Base-by-base conservation (phyloP, 257 asterid genomes). In the Solanum okadae region DNA sequence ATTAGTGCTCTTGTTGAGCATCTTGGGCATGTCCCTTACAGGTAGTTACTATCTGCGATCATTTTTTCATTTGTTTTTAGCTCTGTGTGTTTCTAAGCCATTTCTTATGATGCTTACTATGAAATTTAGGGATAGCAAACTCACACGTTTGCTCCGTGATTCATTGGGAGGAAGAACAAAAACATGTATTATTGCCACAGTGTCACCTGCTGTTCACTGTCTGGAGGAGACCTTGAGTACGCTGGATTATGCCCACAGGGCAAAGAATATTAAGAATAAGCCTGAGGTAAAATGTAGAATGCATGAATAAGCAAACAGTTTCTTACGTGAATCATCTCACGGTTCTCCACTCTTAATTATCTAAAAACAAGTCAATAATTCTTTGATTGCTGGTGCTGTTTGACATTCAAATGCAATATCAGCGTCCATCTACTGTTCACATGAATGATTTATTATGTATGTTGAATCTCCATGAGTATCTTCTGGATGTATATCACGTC, bases 191-290 rank as follows among this genome's bases (percentile, higher is more conserved):
- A 96, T 96, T 83, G 98, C 99, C 87, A 96, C 99, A 9, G 96
- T 96, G 56, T 95, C 99, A 91, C 98, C 98, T 27, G 98, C 99
- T 83, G 97, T 96, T 88, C 98, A 95, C 91, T 94, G 98, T 90
- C 94, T 96, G 67, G 99, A 96, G 94, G 99, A 96, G 92, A 96
- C 98, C 76, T 92, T 96, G 86, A 96, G 99, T 91, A 96, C 99
- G 7, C 88, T 96, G 88, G 99, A 96, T 90, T 96, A 96, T 88
- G 99, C 99, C 11, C 97, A 94, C 90, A 91, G 98, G 92, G 99
- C 99, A 29, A 96, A 96, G 88, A 92, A 96, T 89, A 96, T 96
- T 89, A 95, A 75, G 95, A 96, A 96, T 93, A 96, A 96, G 90
- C 99, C 99, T 11, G 99, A 96, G 99, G 98, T 82, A 82, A 82